Base-by-base conservation (phyloP, 1,284 basidiomycete genomes). In the Cutaneotrichosporon sp. region DNA sequence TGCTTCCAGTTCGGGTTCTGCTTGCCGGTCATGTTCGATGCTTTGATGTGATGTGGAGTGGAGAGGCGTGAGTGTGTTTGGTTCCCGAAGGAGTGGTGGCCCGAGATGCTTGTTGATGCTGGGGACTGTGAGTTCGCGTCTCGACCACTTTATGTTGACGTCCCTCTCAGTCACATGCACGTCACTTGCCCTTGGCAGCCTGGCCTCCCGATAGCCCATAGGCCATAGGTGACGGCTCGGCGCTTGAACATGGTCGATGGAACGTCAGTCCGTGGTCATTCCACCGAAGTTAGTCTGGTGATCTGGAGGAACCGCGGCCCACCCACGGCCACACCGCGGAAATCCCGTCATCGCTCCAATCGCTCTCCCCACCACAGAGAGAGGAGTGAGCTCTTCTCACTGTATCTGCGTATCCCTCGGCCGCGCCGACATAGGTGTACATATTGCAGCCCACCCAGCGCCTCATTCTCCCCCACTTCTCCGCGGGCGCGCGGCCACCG, bases 1-100 rank as follows among this genome's bases (percentile, higher is more conserved):
- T 65, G 56, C 60, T 62, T 62, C 46, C 54, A 64, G 51, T 14
- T 43, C 16, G 45, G 33, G 22, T 38, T 43, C 16, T 34, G 33
- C 18, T 38, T 20, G 20, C 31, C 9, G n/a, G n/a, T 11, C 24
- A 4, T 27, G 16, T 31, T 13, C 16, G 34, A 11, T 45, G 20
- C 10, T 47, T 25, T 46, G 22, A 22, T 24, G 9, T 9, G 45
- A 24, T 49, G 47, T 49, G 47, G 22, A 14, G 46, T 36, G 34
- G 11, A 16, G 16, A 16, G 9, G 36, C 18, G 4, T 6, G 14
- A 2, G 36, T 38, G 36, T 33, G 2, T 2, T 20, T 16, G 38
- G 18, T 18, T 50, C 27, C 27, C 47, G 46, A 6, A 4, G 8
- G 22, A 47, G 46, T 25, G 27, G 34, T 25, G n/a, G 27, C 20